Percentiles rank a stretch among this genome's conserved stretches.
Evolutionary conservation across 2,329 filamentous ascomycete genomes (phyloP).

Genomic region (Verticillium nonalfalfae): DNA sequence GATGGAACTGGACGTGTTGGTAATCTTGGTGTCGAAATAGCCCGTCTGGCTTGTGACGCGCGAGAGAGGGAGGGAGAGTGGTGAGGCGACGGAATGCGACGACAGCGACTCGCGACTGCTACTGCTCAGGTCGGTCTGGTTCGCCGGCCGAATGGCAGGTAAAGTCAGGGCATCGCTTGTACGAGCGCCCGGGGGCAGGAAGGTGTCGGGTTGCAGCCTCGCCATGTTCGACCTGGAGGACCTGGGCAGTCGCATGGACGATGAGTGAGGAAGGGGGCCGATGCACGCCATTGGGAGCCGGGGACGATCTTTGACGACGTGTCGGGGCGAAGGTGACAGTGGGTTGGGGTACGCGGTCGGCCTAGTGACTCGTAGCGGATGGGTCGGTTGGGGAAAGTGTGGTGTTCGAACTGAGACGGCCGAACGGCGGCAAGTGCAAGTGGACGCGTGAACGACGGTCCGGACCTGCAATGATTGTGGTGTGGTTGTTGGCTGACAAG

Average conservation of each 20-base stretch:
- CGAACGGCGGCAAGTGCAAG: neutral
- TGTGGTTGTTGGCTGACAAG: neutral
- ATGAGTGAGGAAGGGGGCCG: neutral
- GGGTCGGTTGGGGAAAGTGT: neutral
- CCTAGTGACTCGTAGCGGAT: neutral
- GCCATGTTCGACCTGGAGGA: slow-evolving; percentile 23
- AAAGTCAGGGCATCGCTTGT: slow-evolving; percentile 24
- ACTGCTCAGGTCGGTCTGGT: slow-evolving; percentile 13
- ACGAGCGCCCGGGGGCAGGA: slow-evolving; percentile 26
- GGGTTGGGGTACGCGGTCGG: neutral
- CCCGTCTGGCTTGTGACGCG: slow-evolving; percentile 19
- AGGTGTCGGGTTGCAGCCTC: slow-evolving; percentile 33
- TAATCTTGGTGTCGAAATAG: slow-evolving; percentile 27
- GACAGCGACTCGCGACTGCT: slow-evolving; percentile 18
- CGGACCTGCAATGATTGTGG: neutral
- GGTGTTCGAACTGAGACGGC: neutral
- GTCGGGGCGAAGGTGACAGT: neutral
- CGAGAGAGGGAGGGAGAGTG: slow-evolving; percentile 28
- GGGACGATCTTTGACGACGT: neutral
- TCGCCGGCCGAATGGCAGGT: slow-evolving; percentile 10
- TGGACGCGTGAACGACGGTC: neutral
- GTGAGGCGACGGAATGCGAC: slow-evolving; percentile 27
- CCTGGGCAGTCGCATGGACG: neutral
- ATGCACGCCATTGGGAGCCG: neutral
- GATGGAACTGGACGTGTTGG: slow-evolving; percentile 12